These are phyloP conservation scores for Rhodotorula sphaerocarpa DNA, from an alignment of 768 basidiomycete genomes.

Conservation along the genomic window DNA sequence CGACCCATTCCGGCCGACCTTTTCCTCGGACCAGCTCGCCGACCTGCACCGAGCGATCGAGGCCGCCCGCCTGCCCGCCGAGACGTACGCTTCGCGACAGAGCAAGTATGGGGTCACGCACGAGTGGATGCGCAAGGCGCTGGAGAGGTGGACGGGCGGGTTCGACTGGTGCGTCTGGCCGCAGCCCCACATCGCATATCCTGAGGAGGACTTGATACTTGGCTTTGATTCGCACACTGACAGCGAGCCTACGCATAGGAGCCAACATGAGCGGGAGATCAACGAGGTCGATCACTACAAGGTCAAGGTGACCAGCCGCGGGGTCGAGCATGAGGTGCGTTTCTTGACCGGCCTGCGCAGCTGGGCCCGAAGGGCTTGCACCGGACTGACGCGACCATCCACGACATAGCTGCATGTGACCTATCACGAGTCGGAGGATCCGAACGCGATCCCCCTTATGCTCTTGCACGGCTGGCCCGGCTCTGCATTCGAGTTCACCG, in stretches of 20 bases:
- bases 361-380: neutral
- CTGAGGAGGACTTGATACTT: no score
- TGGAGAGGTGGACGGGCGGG: constrained; percentile 29
- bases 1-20: constrained; percentile 16
- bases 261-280: constrained; percentile 24
- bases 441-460: constrained; percentile 38
- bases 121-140: constrained; percentile 17
- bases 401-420: constrained; percentile 36
- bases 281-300: constrained; percentile 35
- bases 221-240: neutral
- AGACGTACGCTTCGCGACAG: constrained; percentile 15
- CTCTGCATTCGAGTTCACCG: constrained; percentile 37
- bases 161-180: constrained; percentile 26
- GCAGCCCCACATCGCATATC: neutral
- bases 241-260: neutral
- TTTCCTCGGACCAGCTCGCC: constrained; percentile 12
- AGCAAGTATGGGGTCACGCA: constrained; percentile 18
- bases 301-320: constrained; percentile 23
- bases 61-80: constrained; percentile 3
- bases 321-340: constrained; percentile 8
- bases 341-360: neutral
- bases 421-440: constrained; percentile 33
- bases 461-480: constrained; percentile 41
- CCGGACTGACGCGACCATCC: neutral
- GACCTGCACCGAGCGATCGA: neutral